These are phyloP conservation scores for Paratinospora sagittata DNA, from an alignment of 164 flowering plant genomes.

Conservation along the genomic window DNA sequence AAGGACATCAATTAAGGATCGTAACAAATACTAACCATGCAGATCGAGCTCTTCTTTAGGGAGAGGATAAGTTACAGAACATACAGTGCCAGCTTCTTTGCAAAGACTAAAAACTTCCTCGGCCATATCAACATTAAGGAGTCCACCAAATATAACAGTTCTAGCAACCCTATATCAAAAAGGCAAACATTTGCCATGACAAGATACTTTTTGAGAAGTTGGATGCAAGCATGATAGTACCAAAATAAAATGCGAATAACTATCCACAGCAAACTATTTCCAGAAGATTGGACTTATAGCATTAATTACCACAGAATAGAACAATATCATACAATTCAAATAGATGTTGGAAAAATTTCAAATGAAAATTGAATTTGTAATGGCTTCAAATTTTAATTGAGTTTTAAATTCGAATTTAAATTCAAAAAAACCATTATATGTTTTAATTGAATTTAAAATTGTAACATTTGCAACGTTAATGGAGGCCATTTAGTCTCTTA, in stretches of 20 bases:
- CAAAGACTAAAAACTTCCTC: conserved; percentile 59
- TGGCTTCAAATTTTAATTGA: no score
- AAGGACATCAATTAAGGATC: conserved; percentile 3
- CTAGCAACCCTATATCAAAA: conserved; percentile 70
- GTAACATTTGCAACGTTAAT: no score
- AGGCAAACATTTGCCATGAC: not conserved
- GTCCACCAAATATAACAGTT: conserved; percentile 83
- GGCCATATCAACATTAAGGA: conserved; percentile 62
- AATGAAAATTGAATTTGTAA: no score
- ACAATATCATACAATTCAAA: not conserved
- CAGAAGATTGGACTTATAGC: not conserved
- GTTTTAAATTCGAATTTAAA: no score
- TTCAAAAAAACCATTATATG: no score
- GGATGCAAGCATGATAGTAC: not conserved
- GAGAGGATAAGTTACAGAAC: conserved; percentile 75
- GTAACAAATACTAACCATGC: conserved; percentile 47
- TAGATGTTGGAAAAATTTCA: no score
- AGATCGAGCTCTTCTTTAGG: conserved; percentile 60
- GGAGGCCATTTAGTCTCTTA: no score
- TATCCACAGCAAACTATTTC: not conserved
- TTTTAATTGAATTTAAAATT: no score
- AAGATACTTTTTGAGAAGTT: not conserved
- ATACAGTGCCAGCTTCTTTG: conserved; percentile 51
- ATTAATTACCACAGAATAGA: no score
- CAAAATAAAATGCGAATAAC: not conserved